phyloP scores from a whole-genome alignment of 495 filamentous ascomycete species.

The Penicillium chermesinum region DNA sequence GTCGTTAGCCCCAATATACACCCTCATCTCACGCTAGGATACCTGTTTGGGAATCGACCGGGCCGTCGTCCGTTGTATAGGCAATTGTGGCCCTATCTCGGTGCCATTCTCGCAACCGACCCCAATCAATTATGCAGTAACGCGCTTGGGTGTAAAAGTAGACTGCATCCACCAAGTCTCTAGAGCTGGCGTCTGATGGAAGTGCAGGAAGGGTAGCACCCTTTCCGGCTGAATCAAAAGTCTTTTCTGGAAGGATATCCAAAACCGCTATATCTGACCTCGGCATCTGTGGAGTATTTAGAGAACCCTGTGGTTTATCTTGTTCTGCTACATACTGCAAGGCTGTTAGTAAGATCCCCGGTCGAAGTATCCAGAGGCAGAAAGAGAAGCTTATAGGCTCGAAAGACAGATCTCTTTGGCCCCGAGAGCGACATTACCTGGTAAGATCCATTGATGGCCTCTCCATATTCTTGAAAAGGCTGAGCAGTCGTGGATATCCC shows the following conservation, averaged over 20 bases:
- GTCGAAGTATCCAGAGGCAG: too few species aligned
- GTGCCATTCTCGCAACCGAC: slow-evolving; percentile 8
- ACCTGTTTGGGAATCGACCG: slow-evolving; percentile 7
- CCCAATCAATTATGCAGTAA: slow-evolving; percentile 12
- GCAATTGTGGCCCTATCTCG: slow-evolving; percentile 1
- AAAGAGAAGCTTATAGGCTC: too few species aligned
- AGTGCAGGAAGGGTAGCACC: neutral
- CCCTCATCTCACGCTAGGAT: neutral
- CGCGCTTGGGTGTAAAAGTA: slow-evolving; percentile 13
- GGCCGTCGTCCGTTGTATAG: neutral
- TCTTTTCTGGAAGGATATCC: neutral
- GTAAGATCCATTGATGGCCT: neutral
- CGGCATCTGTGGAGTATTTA: neutral
- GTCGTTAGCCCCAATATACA: neutral
- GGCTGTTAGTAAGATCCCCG: too few species aligned
- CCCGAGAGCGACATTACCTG: too few species aligned
- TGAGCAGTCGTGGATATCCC: neutral
- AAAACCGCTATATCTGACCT: neutral
- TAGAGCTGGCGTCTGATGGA: slow-evolving; percentile 4
- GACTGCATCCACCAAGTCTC: slow-evolving; percentile 5
- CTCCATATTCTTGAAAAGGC: neutral
- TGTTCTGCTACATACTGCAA: too few species aligned
- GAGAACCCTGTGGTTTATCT: neutral
- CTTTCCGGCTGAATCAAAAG: neutral
- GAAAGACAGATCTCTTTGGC: too few species aligned